A percentile compares a stretch with the other conserved stretches of the same genome.
phyloP scores from a whole-genome alignment of 371 early-diverging fungal genomes.

The Sporodiniella umbellata region DNA sequence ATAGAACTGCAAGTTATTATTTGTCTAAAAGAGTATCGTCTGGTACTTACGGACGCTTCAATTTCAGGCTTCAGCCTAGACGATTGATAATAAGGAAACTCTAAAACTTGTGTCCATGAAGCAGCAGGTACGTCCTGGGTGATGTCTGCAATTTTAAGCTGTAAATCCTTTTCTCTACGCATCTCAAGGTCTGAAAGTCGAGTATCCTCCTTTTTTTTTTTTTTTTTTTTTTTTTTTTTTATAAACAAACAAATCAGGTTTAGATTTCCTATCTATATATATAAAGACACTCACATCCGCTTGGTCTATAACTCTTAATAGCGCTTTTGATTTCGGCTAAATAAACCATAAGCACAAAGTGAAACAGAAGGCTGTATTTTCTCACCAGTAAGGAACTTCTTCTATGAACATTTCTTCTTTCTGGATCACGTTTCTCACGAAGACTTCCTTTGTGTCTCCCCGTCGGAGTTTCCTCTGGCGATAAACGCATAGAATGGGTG shows the following conservation, averaged over 20 bases:
- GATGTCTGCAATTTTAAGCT: slow-evolving; percentile 18
- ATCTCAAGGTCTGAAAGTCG: slow-evolving; percentile 41
- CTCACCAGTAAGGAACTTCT: slow-evolving; percentile 39
- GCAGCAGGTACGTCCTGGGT: slow-evolving; percentile 29
- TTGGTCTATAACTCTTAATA: slow-evolving; percentile 37
- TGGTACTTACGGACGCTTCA: slow-evolving; percentile 37
- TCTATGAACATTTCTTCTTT: slow-evolving; percentile 34
- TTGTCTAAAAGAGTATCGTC: not conserved
- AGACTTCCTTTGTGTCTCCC: slow-evolving; percentile 1
- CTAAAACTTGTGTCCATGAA: slow-evolving; percentile 35
- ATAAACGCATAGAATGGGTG: slow-evolving; percentile 1
- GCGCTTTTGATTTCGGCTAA: slow-evolving; percentile 43
- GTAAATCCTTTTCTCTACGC: slow-evolving; percentile 38
- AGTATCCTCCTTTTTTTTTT: slow-evolving; percentile 50
- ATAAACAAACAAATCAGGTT: not conserved
- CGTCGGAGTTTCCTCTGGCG: slow-evolving; percentile 1
- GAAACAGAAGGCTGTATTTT: not conserved
- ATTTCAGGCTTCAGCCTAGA: slow-evolving; percentile 46
- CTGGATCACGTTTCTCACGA: slow-evolving; percentile 28
- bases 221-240: too few relatives aligned
- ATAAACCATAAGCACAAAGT: not conserved
- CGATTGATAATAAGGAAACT: slow-evolving; percentile 30
- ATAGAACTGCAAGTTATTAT: not conserved
- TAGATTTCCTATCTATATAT: not conserved
- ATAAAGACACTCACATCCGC: slow-evolving; percentile 25